phyloP scores from a whole-genome alignment of 2,329 filamentous ascomycete genomes.

The Trichoderma koningii region DNA sequence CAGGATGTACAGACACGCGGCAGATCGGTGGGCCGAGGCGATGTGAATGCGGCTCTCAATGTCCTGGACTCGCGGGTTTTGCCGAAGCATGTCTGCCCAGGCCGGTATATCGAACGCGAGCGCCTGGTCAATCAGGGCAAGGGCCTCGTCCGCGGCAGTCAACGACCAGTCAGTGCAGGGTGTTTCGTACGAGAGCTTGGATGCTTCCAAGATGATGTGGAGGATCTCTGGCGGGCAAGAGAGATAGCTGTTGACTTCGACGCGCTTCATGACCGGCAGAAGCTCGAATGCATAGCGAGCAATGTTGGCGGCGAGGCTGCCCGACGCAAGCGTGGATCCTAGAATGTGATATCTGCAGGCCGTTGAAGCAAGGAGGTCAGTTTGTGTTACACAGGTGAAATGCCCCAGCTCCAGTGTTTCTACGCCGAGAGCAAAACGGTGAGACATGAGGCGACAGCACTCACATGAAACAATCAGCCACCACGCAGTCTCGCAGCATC shows the following conservation, averaged over 20 bases:
- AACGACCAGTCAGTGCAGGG: constrained; percentile 38
- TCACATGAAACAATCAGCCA: constrained; percentile 53
- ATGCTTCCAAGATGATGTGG: constrained; percentile 48
- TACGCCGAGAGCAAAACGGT: background rate
- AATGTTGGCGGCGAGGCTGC: constrained; percentile 43
- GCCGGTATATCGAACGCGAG: constrained; percentile 46
- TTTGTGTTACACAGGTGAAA: background rate
- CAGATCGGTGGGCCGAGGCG: constrained; percentile 50
- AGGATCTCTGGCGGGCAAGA: constrained; percentile 48
- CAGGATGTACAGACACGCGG: constrained; percentile 51
- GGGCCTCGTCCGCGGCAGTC: constrained; percentile 41
- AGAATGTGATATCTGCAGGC: constrained; percentile 45
- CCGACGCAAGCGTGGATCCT: constrained; percentile 43
- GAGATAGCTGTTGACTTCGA: constrained; percentile 47
- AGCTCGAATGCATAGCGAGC: constrained; percentile 45
- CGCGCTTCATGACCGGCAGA: constrained; percentile 45
- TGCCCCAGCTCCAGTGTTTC: background rate
- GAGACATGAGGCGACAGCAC: constrained; percentile 29
- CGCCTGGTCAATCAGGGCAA: constrained; percentile 46
- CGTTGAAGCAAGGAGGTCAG: constrained; percentile 21
- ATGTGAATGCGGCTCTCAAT: constrained; percentile 48
- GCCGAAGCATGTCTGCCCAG: constrained; percentile 47
- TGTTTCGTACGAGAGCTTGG: constrained; percentile 46
- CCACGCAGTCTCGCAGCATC: constrained; percentile 48
- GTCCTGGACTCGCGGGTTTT: constrained; percentile 42